Percentiles rank a stretch among this genome's conserved stretches.
Evolutionary conservation across 2,329 filamentous ascomycete species (phyloP).

Genomic region (Aspergillus ustus): DNA sequence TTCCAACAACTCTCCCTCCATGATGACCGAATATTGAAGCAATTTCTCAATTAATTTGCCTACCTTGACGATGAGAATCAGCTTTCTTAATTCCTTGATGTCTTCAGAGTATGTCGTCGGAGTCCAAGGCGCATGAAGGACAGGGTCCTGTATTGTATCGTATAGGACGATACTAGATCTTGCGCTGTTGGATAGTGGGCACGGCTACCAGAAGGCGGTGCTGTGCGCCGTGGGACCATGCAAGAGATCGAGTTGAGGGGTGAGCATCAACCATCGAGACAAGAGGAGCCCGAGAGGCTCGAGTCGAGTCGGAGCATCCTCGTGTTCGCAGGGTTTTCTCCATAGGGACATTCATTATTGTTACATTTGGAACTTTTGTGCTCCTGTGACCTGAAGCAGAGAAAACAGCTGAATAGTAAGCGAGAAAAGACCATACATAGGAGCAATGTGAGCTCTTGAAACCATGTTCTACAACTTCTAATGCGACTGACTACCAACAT

Average conservation of each 20-base stretch:
- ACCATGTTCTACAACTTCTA: not conserved
- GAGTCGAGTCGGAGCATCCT: not conserved
- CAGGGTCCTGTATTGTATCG: not conserved
- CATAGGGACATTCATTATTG: not conserved
- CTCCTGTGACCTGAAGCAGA: not conserved
- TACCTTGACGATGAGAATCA: not conserved
- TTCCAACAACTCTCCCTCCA: not conserved
- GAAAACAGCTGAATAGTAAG: not conserved
- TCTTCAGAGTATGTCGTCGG: not conserved
- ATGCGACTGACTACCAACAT: not conserved
- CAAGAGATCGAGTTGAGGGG: not conserved
- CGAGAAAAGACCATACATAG: not conserved
- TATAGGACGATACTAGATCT: constrained; percentile 4
- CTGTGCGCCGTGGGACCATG: constrained; percentile 14
- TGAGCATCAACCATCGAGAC: not conserved
- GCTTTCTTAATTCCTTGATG: not conserved
- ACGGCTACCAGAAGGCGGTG: constrained; percentile 2
- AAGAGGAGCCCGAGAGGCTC: not conserved
- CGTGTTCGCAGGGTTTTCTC: not conserved
- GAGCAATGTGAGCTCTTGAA: not conserved
- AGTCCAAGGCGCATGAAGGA: not conserved
- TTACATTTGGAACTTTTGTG: not conserved
- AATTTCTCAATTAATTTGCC: not conserved
- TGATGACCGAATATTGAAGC: too few relatives aligned
- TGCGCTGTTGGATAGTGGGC: not conserved